Base-by-base conservation (phyloP, 2,329 filamentous ascomycete genomes). In the Scorias spongiosa region DNA sequence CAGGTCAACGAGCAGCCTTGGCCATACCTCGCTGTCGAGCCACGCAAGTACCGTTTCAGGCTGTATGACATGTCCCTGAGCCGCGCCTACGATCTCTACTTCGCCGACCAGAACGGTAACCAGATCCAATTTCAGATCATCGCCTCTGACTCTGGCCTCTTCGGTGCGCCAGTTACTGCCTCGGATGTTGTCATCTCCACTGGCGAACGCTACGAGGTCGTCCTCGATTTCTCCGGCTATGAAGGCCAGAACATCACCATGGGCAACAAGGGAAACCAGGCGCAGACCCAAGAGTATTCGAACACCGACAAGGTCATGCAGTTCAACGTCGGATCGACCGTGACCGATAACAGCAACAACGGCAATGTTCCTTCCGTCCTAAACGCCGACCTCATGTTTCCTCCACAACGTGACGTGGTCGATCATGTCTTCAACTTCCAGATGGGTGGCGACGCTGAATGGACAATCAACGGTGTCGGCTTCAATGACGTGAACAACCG, bases 1-100 rank as follows among this genome's bases (percentile, higher is more conserved):
- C 67, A 76, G 39, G 73, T 76, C 44, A 77, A 78, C 50, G 70
- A 70, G 2, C 68, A 73, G 48, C 74, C 74, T 2, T 78, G 74
- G 74, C 75, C 75, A 2, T 76, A 65, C 48, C 50, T 75, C 9
- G 64, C 67, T n/a, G 74, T 77, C 3, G 70, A 78, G 56, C 73
- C 72, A 6, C 67, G 74, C 53, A 78, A 76, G 55, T 78, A 78
- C 56, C 70, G 74, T 15, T 68, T 78, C 50, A 63, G 74, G 2
- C 53, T 76, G 44, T 64, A 75, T 20, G 67, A 76, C 54, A 66
- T 67, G 10, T 63, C 68, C n/a, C 52, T 72, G 42, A 68, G 63
- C 20, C 57, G 69, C 40, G 64, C 65, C 12, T 76, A 71, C 45
- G 57, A 64, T 12, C 57, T 76, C 8, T 72, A 68, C 51, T 66